Base-by-base conservation (phyloP, 371 early-diverging fungal genomes). In the Zychaea mexicana region DNA sequence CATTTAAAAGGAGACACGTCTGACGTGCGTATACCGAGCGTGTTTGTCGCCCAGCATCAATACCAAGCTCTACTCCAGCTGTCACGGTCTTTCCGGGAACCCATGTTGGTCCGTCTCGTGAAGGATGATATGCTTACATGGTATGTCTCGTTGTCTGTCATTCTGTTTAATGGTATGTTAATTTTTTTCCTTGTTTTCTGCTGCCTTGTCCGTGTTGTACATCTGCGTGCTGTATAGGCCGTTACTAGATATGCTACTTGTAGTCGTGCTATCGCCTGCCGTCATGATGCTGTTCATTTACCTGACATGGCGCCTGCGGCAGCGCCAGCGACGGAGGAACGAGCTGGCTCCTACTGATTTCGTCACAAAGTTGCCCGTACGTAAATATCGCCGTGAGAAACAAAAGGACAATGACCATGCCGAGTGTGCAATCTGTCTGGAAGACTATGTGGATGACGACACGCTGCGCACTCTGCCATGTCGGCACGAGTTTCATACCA, bases 361-460 rank as follows among this genome's bases (percentile, higher is more conserved):
- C 57, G 93, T 94, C 30, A 81, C 82, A 49, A 85, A 83, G 64
- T 70, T 94, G 58, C 93, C 94, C 0, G 74, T 79, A 21, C 88
- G 88, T 54, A 77, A 82, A 3, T 92, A 89, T 61, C 79, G 77
- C 62, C 67, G 74, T 19, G 79, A 78, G 54, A 77, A 77, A 39
- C 64, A 69, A 21, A 63, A 79, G 38, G 82, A 78, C 45, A 72
- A 76, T 52, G 92, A 91, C 21, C 88, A 90, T 52, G 83, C 82
- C 13, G 92, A 92, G 46, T 99, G 99, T 76, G 91, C 92, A 12
- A 95, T 99, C 30, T 99, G 99, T 77, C 78, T 98, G 59, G 95
- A 95, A 38, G 94, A 95, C 60, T 98, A 92, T 80, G 80, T 85
- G 24, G 92, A 92, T 49, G 92, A 88, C 4, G 95, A 95, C 42